These are phyloP conservation scores for Lactarius akahatsu DNA, from an alignment of 768 basidiomycete genomes.

Conservation along the genomic window DNA sequence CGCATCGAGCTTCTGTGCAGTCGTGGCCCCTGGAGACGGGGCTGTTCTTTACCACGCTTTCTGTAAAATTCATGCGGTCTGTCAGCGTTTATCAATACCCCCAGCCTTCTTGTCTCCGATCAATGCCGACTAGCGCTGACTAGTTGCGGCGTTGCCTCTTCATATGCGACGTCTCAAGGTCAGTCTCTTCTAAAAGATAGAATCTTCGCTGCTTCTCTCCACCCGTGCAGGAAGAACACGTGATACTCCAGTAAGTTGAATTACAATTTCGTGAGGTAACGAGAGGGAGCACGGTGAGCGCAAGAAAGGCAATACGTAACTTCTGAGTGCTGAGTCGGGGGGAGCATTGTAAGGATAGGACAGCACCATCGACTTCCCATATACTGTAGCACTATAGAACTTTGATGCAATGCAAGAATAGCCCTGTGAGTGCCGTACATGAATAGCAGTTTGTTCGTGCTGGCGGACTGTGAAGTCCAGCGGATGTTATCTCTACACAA, in stretches of 20 bases:
- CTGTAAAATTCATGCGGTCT: not conserved
- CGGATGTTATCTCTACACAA: not conserved
- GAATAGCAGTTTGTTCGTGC: not conserved
- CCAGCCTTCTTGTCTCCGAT: constrained; percentile 6
- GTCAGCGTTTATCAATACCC: not conserved
- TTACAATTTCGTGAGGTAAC: not conserved
- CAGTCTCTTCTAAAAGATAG: not conserved
- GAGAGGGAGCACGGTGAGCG: not conserved
- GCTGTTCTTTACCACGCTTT: not conserved
- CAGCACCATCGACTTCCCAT: not conserved
- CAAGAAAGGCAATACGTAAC: not conserved
- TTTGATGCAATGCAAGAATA: not conserved
- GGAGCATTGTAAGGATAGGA: not conserved
- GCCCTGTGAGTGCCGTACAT: not conserved
- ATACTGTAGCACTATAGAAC: not conserved
- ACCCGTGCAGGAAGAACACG: not conserved
- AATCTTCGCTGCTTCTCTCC: not conserved
- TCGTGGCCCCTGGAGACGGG: not conserved
- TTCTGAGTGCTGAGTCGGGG: not conserved
- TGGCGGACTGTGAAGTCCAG: not conserved
- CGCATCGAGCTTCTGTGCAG: not conserved
- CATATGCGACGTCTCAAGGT: not conserved
- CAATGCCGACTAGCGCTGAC: not conserved
- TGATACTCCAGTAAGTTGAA: not conserved
- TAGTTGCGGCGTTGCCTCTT: not conserved